Conservation (phyloP, 805 yeast genomes). For the Debaryomyces castellii region DNA sequence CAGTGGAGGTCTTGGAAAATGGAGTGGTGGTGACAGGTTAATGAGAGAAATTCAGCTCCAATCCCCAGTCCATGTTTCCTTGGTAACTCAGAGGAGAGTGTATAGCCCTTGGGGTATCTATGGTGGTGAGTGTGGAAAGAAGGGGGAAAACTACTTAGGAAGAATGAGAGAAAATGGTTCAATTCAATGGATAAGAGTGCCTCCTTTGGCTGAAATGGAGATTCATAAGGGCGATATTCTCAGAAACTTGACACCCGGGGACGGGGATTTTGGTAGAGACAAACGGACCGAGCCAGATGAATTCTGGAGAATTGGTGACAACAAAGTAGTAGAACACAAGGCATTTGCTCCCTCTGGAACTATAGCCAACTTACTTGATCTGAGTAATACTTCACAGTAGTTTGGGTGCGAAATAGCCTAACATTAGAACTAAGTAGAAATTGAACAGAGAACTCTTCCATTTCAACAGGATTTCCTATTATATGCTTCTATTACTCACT, state of each 20-base stretch:
- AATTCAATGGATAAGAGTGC: conserved; percentile 28
- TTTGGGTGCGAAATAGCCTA: no score
- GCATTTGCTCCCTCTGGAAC: not conserved
- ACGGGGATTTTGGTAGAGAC: conserved; percentile 72
- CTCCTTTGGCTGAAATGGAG: conserved; percentile 66
- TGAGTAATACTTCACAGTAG: not conserved
- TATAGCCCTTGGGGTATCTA: conserved; percentile 28
- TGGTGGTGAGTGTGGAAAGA: conserved; percentile 21
- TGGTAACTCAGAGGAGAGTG: conserved; percentile 21
- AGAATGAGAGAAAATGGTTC: conserved; percentile 26
- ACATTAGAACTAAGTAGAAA: no score
- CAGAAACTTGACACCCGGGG: conserved; percentile 77
- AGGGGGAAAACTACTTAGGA: conserved; percentile 40
- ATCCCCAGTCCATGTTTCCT: conserved; percentile 17
- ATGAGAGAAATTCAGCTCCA: conserved; percentile 19
- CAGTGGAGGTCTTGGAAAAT: conserved; percentile 19
- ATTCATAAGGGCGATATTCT: conserved; percentile 64
- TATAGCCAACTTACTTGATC: not conserved
- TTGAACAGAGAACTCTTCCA: no score
- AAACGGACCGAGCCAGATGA: conserved; percentile 15
- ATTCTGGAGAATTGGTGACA: conserved; percentile 10
- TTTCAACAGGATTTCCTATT: no score
- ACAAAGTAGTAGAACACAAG: not conserved
- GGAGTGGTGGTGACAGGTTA: conserved; percentile 21
- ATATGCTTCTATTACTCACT: no score